Evolutionary conservation across 169 alveolate genomes (phyloP).

Genomic region (Neospora caninum): DNA sequence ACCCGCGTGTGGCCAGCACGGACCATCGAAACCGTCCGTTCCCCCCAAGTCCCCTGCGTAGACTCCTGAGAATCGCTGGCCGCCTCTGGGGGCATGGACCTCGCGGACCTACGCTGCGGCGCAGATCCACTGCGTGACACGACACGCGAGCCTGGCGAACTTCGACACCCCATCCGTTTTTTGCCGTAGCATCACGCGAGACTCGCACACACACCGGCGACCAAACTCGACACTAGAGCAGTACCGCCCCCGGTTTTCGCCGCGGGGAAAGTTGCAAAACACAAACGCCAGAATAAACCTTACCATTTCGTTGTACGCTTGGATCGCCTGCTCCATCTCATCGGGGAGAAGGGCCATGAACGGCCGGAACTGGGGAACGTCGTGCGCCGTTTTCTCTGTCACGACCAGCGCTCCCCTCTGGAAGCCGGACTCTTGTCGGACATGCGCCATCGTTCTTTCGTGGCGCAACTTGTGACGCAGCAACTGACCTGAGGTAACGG

Average conservation of each 20-base stretch:
- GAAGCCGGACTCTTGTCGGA: not conserved
- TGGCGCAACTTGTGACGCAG: not conserved
- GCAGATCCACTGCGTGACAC: too few species aligned
- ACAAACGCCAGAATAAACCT: not conserved
- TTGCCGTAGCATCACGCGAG: too few species aligned
- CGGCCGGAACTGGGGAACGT: not conserved
- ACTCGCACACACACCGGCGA: too few species aligned
- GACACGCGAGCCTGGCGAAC: too few species aligned
- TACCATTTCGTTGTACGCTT: not conserved
- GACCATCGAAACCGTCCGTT: too few species aligned
- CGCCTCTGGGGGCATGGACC: too few species aligned
- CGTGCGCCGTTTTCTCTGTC: not conserved
- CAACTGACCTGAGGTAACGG: not conserved
- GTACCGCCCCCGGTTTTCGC: not conserved
- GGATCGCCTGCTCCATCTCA: not conserved
- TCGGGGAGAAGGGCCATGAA: slow-evolving; percentile 23
- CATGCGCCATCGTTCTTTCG: not conserved
- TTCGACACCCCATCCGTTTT: too few species aligned
- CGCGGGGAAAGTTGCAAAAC: not conserved
- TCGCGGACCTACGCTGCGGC: too few species aligned
- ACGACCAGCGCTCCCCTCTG: not conserved
- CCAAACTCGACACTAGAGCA: too few species aligned
- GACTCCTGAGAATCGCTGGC: too few species aligned
- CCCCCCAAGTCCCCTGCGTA: too few species aligned
- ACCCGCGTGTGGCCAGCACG: too few species aligned